These are phyloP conservation scores for Pleurotus eryngii DNA, from an alignment of 768 basidiomycete species.

Conservation along the genomic window DNA sequence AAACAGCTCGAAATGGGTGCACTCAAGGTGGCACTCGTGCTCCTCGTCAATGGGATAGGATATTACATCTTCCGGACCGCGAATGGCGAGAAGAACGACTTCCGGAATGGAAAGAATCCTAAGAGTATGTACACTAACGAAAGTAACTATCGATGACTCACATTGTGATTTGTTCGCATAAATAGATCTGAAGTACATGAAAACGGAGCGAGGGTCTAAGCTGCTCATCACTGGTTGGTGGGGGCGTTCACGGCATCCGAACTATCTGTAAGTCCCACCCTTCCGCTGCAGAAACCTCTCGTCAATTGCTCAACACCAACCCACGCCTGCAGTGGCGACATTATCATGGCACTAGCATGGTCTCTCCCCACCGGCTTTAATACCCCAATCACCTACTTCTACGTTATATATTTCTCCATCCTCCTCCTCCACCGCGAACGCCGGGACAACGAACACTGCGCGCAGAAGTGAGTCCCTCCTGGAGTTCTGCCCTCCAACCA, in stretches of 20 bases:
- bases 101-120: slow-evolving; percentile 88
- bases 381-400: slow-evolving; percentile 95
- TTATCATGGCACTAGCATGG: slow-evolving; percentile 90
- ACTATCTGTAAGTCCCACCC: slow-evolving; percentile 78
- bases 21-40: slow-evolving; percentile 48
- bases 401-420: slow-evolving; percentile 82
- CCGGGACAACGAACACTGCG: slow-evolving; percentile 88
- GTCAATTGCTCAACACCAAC: background rate
- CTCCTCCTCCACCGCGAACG: slow-evolving; percentile 86
- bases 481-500: too few relatives aligned
- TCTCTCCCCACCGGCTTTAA: slow-evolving; percentile 90
- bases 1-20: slow-evolving; percentile 74
- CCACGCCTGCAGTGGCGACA: slow-evolving; percentile 55
- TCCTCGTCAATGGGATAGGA: slow-evolving; percentile 64
- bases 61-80: slow-evolving; percentile 88
- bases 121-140: too few relatives aligned
- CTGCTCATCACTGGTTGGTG: slow-evolving; percentile 96
- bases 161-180: background rate
- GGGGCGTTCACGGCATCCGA: slow-evolving; percentile 90
- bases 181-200: slow-evolving; percentile 74
- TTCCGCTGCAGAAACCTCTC: too few relatives aligned
- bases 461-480: slow-evolving; percentile 62
- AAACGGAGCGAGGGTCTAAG: slow-evolving; percentile 82
- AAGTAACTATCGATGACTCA: too few relatives aligned
- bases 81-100: slow-evolving; percentile 94